phyloP scores from a whole-genome alignment of 371 early-diverging fungal genomes.

The Ecytonucleospora hepatopenaei region DNA sequence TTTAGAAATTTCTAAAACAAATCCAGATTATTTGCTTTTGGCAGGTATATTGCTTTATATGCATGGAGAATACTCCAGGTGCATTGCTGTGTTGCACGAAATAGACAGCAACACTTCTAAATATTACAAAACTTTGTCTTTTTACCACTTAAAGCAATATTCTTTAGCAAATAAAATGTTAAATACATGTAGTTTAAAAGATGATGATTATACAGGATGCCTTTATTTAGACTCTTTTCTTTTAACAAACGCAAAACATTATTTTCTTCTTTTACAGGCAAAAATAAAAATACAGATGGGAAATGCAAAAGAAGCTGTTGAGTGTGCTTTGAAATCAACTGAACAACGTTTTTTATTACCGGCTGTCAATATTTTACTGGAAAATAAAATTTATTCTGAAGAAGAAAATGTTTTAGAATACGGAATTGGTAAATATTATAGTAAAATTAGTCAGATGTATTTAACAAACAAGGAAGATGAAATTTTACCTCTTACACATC shows the following conservation, averaged over 20 bases:
- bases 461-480: not conserved
- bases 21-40: slow-evolving; percentile 20
- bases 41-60: slow-evolving; percentile 45
- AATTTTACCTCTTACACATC: slow-evolving; percentile 23
- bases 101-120: slow-evolving; percentile 36
- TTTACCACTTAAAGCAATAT: slow-evolving; percentile 47
- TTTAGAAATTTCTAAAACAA: not conserved
- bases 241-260: slow-evolving; percentile 30
- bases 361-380: slow-evolving; percentile 19
- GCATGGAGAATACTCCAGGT: slow-evolving; percentile 46
- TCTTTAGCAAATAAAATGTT: slow-evolving; percentile 32
- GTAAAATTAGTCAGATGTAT: not conserved
- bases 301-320: slow-evolving; percentile 27
- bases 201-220: slow-evolving; percentile 5
- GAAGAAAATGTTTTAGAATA: not conserved
- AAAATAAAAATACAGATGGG: slow-evolving; percentile 35
- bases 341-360: slow-evolving; percentile 14
- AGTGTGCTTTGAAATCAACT: slow-evolving; percentile 15
- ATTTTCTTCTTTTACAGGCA: slow-evolving; percentile 40
- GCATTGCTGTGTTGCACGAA: slow-evolving; percentile 27
- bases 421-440: slow-evolving; percentile 10
- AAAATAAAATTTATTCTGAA: slow-evolving; percentile 13
- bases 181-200: slow-evolving; percentile 14
- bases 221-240: slow-evolving; percentile 21
- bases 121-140: slow-evolving; percentile 51